Evolutionary conservation across 495 filamentous ascomycete genomes (phyloP), one percentile per base, ranked within the genome.

Genomic region (Hypoxylon fragiforme): DNA sequence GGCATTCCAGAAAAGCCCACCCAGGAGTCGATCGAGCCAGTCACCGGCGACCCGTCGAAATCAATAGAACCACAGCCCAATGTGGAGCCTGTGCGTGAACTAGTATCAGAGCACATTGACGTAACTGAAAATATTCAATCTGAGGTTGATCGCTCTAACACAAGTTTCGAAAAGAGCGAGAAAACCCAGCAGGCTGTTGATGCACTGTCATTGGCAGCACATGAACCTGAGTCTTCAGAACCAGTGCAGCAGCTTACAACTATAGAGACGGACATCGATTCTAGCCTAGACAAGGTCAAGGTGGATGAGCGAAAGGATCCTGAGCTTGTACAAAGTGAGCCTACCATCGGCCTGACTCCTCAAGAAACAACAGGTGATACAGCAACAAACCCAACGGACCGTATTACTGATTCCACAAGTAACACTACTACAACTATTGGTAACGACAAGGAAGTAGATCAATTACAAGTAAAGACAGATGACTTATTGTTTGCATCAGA

Each of bases 271-370:
- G 22, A 16, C 49, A 12, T 35, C 15, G 55, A 50, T 24, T 42
- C 46, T n/a, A 34, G 16, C 8, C n/a, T 43, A 16, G 39, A 28
- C 55, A 40, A 60, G 19, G 37, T 44, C 8, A 60, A 43, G 26
- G 50, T 56, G 28, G 51, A 54, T 38, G 44, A 57, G 21, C 35
- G 53, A 15, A 44, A 63, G 44, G 60, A 57, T 26, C 47, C 16
- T 32, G 51, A 26, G 21, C 48, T 57, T 42, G n/a, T 26, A 7
- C 50, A 57, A 34, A 35, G 47, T 19, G 61, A 60, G 19, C 1
- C 37, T 7, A 11, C 19, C 28, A 28, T 35, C 31, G 32, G 35
- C 12, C 39, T 57, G 12, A 19, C 19, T 15, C 26, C 46, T 16
- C 38, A 36, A 9, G 52, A 58, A 35, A 38, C 50, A 15, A 11